Evolutionary conservation across 192 early-diverging fungal genomes (phyloP), one percentile per base, ranked within the genome.

Genomic region (Jimgerdemannia flammicorona): DNA sequence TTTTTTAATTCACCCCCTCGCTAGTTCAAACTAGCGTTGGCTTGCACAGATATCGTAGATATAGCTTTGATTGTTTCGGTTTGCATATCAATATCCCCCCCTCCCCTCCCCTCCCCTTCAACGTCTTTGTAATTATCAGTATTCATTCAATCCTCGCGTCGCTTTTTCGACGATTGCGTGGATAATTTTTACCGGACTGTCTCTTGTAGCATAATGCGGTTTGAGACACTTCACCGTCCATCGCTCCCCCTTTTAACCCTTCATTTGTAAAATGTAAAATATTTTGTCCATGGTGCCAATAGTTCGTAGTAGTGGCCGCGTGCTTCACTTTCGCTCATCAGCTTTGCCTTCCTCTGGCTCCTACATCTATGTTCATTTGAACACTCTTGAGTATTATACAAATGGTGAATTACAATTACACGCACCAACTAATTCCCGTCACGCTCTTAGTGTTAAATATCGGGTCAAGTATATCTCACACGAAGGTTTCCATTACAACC

Each of bases 91-190:
- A 59, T 59, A 59, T 59, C 49, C 49, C 49, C 49, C 0, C 49
- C 49, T 14, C 49, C 49, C 6, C 49, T 59, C 49, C 0, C 6
- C 6, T 6, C 14, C 14, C 49, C 8, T 59, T 59, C 14, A 72
- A 3, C 18, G 19, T 72, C 4, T 41, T 74, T 67, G 54, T 42
- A 69, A 73, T 69, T 19, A 73, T 74, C 29, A 43, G 11, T 29
- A 18, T 74, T 70, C 14, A 6, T 59, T 59, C 14, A 14, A 29
- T 29, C 29, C 29, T 29, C 14, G 49, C 49, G 49, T 59, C 14
- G 49, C 14, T 59, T 59, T 59, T 6, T 10, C 6, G 49, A 59
- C 49, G 2, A 59, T 6, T 14, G 49, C 49, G 8, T 59, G 6
- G 49, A 59, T 59, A 59, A 59, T 59, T 59, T 59, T 59, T 2